phyloP scores from a whole-genome alignment of 768 basidiomycete species.

The Phlebiopsis gigantea region DNA sequence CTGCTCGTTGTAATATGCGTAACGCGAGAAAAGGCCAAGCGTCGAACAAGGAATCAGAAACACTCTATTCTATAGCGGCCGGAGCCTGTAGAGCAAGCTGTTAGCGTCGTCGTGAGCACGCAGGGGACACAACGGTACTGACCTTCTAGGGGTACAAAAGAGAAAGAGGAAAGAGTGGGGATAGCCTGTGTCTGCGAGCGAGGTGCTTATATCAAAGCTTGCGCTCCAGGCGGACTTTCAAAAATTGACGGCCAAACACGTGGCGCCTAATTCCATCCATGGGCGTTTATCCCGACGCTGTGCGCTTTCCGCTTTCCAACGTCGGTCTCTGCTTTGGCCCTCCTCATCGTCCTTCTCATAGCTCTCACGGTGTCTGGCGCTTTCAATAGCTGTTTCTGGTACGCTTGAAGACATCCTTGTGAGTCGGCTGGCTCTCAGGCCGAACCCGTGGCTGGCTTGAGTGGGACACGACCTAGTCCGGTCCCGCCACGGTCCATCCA shows the following conservation, averaged over 20 bases:
- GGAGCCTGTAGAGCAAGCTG: slow-evolving; percentile 28
- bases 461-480: background rate
- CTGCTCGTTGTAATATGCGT: slow-evolving; percentile 19
- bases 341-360: background rate
- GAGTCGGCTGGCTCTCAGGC: background rate
- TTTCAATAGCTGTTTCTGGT: background rate
- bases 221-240: slow-evolving; percentile 11
- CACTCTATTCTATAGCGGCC: slow-evolving; percentile 50
- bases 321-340: background rate
- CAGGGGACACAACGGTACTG: slow-evolving; percentile 3
- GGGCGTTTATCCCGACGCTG: background rate
- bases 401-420: background rate
- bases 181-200: slow-evolving; percentile 26
- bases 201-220: slow-evolving; percentile 20
- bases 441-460: background rate
- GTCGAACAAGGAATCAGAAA: slow-evolving; percentile 54
- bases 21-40: slow-evolving; percentile 33
- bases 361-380: background rate
- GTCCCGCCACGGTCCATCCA: background rate
- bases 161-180: slow-evolving; percentile 30
- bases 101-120: slow-evolving; percentile 1
- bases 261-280: slow-evolving; percentile 7
- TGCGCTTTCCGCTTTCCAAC: background rate
- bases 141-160: slow-evolving; percentile 31
- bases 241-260: slow-evolving; percentile 22